Evolutionary conservation across 257 asterid genomes (phyloP).

Genomic region (Sherardia arvensis): DNA sequence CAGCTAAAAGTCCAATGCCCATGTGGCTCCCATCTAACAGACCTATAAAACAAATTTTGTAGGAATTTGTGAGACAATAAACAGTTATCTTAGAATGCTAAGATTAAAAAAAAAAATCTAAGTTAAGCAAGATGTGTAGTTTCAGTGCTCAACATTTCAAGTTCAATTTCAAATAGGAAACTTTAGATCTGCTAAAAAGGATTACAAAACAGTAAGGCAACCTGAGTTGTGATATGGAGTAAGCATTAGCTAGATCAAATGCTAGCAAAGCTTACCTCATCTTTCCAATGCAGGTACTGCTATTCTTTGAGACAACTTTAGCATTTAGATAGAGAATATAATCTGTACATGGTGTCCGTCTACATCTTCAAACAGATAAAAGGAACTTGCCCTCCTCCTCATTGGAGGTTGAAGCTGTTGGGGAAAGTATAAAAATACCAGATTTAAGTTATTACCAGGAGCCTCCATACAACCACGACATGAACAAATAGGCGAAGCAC

Average conservation of each 20-base stretch:
- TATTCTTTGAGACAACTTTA: conserved; percentile 68
- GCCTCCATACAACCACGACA: not conserved
- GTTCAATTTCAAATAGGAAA: too few relatives aligned
- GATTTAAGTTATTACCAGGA: conserved; percentile 2
- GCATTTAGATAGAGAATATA: conserved; percentile 76
- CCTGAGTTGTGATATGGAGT: conserved; percentile 1
- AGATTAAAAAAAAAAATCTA: too few relatives aligned
- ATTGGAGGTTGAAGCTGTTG: conserved; percentile 70
- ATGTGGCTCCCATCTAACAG: too few relatives aligned
- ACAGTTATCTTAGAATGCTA: too few relatives aligned
- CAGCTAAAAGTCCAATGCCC: too few relatives aligned
- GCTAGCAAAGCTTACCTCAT: conserved; percentile 45
- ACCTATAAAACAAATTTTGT: too few relatives aligned
- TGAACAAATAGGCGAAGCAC: not conserved
- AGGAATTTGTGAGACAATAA: too few relatives aligned
- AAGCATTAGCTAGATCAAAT: not conserved
- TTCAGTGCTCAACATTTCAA: too few relatives aligned
- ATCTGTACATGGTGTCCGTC: conserved; percentile 84
- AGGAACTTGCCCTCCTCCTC: conserved; percentile 96
- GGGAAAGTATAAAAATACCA: conserved; percentile 11
- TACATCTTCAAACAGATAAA: conserved; percentile 82
- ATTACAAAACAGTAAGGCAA: conserved; percentile 5
- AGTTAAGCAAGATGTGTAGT: too few relatives aligned
- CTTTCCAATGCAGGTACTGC: conserved; percentile 81
- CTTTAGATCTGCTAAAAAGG: conserved; percentile 62